These are phyloP conservation scores for Cystobasidiaceae sp. DNA, from an alignment of 1,284 basidiomycete genomes.

Conservation along the genomic window DNA sequence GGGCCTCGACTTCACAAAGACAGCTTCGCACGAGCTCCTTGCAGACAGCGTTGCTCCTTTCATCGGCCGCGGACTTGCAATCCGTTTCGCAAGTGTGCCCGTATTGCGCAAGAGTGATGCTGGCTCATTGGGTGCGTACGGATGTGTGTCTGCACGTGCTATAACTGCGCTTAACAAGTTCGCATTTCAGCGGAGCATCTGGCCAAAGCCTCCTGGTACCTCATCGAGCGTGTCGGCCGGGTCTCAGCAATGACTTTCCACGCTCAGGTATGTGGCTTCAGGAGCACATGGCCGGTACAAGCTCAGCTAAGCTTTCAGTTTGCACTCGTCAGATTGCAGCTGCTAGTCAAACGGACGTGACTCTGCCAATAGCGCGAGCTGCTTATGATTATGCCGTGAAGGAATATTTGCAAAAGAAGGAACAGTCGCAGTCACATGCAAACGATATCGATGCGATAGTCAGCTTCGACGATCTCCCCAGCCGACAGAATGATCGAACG, in stretches of 20 bases:
- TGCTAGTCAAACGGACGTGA: too few species aligned
- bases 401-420: too few species aligned
- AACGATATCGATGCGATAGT: too few species aligned
- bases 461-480: too few species aligned
- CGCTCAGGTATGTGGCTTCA: conserved; percentile 19
- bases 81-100: conserved; percentile 79
- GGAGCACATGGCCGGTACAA: too few species aligned
- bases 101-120: conserved; percentile 49
- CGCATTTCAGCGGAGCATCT: conserved; percentile 57
- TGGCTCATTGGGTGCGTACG: neutral
- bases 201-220: conserved; percentile 65
- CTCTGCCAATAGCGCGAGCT: too few species aligned
- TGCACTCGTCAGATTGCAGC: too few species aligned
- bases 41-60: conserved; percentile 60
- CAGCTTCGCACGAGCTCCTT: conserved; percentile 59
- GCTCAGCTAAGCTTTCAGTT: neutral
- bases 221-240: conserved; percentile 61
- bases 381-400: too few species aligned
- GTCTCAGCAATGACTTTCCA: conserved; percentile 53
- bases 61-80: conserved; percentile 65
- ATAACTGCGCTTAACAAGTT: neutral
- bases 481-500: too few species aligned
- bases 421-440: too few species aligned
- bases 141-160: too few species aligned
- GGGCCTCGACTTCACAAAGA: conserved; percentile 67